These are phyloP conservation scores for Quercus glauca DNA, from an alignment of 306 rosid genomes.

Conservation along the genomic window DNA sequence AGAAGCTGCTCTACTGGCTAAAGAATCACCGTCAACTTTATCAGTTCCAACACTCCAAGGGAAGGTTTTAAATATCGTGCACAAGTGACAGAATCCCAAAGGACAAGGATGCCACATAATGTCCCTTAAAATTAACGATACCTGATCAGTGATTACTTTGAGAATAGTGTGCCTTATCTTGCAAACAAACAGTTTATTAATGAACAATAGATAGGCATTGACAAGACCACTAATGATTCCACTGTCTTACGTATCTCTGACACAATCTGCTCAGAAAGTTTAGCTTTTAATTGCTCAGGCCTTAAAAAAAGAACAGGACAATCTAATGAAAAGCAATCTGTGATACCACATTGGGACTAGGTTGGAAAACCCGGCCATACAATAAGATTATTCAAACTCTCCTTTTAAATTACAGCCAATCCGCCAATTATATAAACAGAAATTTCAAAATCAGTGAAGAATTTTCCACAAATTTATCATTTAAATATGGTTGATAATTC, in stretches of 20 bases:
- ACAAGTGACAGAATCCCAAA: background rate
- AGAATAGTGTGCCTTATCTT: too few relatives aligned
- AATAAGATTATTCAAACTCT: conserved; percentile 1
- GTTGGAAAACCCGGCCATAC: background rate
- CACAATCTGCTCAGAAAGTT: conserved; percentile 52
- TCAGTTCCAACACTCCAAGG: background rate
- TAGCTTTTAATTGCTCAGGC: conserved; percentile 9
- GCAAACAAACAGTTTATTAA: too few relatives aligned
- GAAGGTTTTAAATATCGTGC: background rate
- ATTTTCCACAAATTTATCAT: background rate
- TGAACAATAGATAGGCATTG: too few relatives aligned
- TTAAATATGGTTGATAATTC: background rate
- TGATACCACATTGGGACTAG: background rate
- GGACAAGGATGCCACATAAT: background rate
- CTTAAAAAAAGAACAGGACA: conserved; percentile 7
- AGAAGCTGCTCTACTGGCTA: background rate
- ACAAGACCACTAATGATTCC: conserved; percentile 50
- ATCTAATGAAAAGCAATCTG: background rate
- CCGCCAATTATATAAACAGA: background rate
- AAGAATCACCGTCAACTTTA: background rate
- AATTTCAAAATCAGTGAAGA: background rate
- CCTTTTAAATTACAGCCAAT: conserved; percentile 2
- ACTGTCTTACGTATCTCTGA: conserved; percentile 83
- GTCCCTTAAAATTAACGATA: too few relatives aligned
- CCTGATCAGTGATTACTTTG: too few relatives aligned